Evolutionary conservation across 768 basidiomycete genomes (phyloP).

Genomic region (Boletellus ananiceps): DNA sequence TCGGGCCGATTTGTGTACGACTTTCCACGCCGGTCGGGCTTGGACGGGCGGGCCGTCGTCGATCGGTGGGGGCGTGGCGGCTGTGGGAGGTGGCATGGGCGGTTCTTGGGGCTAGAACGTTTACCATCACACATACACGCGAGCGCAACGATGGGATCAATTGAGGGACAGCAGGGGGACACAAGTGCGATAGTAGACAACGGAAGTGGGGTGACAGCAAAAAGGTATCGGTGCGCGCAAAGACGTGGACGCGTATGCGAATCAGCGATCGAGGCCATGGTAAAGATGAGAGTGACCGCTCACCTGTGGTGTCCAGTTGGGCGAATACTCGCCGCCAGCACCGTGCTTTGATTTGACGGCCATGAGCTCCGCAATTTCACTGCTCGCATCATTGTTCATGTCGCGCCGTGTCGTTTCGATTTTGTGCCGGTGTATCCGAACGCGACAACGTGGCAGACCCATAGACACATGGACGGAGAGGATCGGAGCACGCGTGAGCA

Average conservation of each 20-base stretch:
- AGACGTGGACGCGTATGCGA: neutral
- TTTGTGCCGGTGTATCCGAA: neutral
- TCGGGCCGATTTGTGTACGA: conserved; percentile 60
- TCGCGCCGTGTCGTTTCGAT: neutral
- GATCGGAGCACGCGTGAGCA: neutral
- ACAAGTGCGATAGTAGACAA: too few relatives aligned
- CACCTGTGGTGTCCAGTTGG: conserved; percentile 68
- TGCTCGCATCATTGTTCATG: conserved; percentile 25
- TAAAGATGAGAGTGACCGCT: conserved; percentile 8
- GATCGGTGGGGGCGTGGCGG: conserved; percentile 42
- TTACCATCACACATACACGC: too few relatives aligned
- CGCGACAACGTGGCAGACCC: neutral
- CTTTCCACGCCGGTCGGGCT: conserved; percentile 71
- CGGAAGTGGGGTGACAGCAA: too few relatives aligned
- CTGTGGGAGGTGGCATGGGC: conserved; percentile 33
- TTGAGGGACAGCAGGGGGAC: too few relatives aligned
- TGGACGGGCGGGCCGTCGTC: conserved; percentile 44
- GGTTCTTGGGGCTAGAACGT: conserved; percentile 31
- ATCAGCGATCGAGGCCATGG: neutral
- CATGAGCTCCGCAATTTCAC: conserved; percentile 85
- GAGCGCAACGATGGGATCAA: too few relatives aligned
- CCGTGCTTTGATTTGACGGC: conserved; percentile 78
- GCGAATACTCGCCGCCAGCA: conserved; percentile 70
- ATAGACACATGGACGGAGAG: neutral
- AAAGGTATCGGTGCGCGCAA: neutral